Base-by-base conservation (phyloP, 306 rosid species). In the Glycine latifolia region DNA sequence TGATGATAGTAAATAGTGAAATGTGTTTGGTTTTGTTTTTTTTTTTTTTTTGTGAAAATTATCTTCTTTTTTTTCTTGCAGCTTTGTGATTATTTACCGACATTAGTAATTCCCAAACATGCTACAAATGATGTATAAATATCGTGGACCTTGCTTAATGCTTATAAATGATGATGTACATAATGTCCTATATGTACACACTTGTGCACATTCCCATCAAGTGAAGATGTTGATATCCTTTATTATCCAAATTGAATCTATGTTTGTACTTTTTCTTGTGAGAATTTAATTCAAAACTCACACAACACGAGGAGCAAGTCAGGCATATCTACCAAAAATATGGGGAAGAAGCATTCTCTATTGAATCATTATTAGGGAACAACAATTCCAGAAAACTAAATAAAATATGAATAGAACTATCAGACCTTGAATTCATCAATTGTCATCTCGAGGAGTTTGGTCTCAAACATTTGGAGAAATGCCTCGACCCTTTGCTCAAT, bases 391-490 rank as follows among this genome's bases (percentile, higher is more conserved):
- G 72, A 47, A 85, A 60, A 79, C 49, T 26, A 75, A 43, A 17
- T 63, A 47, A 66, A 73, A 47, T 49, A 72, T 58, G 68, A 75
- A 63, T 46, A 49, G 47, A 75, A 5, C 35, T 43, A 79, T 78
- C 88, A 87, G 71, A 93, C 99, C 96, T 93, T 86, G 89, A 95
- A 95, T 71, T 93, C 99, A 26, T 95, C 97, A 79, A 8, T 31
- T 26, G 99, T 85, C 96, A 95, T 88, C 85, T 90, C 98, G 47
- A 60, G 56, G 46, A 95, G 90, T 76, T 88, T 86, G 71, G 81
- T 86, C 90, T 95, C 98, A 82, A 91, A 91, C 85, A 52, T 87
- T 86, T 91, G 81, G 52, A 93, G 91, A 86, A 95, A 93, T n/a
- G 91, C 90, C 85, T 93, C 93, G 53, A 92, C 94, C 87, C 97